A percentile compares a stretch with the other conserved stretches of the same genome.
These are phyloP conservation scores for Aquilaria agallochum DNA, from an alignment of 441 rosid species.

Conservation along the genomic window DNA sequence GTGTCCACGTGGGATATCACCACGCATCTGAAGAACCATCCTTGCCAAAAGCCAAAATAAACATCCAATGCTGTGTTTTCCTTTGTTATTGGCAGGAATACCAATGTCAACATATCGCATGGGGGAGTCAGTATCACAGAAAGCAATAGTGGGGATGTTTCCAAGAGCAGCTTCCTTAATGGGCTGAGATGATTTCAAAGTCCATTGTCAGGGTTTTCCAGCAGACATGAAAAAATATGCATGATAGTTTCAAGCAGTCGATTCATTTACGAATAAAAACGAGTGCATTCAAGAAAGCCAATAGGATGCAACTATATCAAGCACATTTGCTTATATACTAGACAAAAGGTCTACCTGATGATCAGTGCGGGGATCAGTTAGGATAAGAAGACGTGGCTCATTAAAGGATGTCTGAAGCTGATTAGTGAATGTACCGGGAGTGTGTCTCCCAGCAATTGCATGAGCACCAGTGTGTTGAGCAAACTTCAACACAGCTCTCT, in stretches of 20 bases:
- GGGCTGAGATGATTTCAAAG: conserved; percentile 38
- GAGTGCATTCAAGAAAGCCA: background rate
- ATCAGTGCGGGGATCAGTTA: conserved; percentile 89
- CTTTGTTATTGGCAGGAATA: conserved; percentile 94
- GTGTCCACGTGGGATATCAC: conserved; percentile 69
- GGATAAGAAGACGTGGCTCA: conserved; percentile 86
- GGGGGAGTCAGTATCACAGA: conserved; percentile 93
- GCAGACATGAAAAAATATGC: no score
- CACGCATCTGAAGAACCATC: conserved; percentile 98
- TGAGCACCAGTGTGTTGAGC: conserved; percentile 91
- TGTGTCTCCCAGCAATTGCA: conserved; percentile 96
- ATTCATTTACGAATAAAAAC: background rate
- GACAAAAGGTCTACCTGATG: conserved; percentile 52
- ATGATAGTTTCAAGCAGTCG: conserved; percentile 3
- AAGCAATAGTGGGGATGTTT: conserved; percentile 89
- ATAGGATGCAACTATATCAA: background rate
- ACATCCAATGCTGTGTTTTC: conserved; percentile 94
- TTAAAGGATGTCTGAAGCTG: conserved; percentile 87
- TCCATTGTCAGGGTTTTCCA: no score
- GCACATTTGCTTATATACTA: no score
- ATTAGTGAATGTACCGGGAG: conserved; percentile 95
- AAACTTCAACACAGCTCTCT: conserved; percentile 82
- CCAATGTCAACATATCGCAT: conserved; percentile 88
- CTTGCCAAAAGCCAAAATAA: conserved; percentile 93
- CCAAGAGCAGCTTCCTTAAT: conserved; percentile 98